Base-by-base conservation (phyloP, 805 yeast species). In the Suhomyces sp. region DNA sequence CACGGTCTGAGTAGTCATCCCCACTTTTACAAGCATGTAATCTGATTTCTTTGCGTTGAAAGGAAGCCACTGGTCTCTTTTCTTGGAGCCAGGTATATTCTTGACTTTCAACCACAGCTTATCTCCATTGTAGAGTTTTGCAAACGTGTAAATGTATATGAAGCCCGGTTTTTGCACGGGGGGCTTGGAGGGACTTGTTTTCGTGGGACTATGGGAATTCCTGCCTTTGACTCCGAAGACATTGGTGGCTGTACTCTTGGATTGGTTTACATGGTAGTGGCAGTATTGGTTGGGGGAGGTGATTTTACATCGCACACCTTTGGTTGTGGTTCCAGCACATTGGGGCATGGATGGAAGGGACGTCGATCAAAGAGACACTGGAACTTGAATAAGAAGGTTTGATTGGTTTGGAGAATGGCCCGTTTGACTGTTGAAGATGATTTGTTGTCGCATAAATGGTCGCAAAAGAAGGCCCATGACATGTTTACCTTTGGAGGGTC, bases 71-170 rank as follows among this genome's bases (percentile, higher is more conserved):
- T 58, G 44, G 22, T 56, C 52, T 21, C 30, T 41, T 21, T 31
- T 20, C 22, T 41, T 32, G 4, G 48, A 38, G 28, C 46, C 38
- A 12, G 60, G 59, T 8, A 59, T 40, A 51, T 65, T 56, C 37
- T 60, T 36, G 4, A 68, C 63, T 35, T 65, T 52, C 29, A 77
- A 53, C 67, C 70, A 65, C 40, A 57, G 53, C 19, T 52, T 54
- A 8, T 42, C 35, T 7, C 60, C 62, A 3, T 41, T 25, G 13
- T 72, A 44, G 36, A 76, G 59, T 31, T 65, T 68, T 2, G 51
- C 43, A 25, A 74, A 51, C 0, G 81, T 76, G 49, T 74, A 77
- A 0, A 76, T 62, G 44, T 77, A 77, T 19, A 77, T 72, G 48
- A 46, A 64, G 0, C 82, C 81, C 1, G 53, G 40, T 19, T 39